Conservation (phyloP, 257 asterid genomes). For the Asclepias syriaca region DNA sequence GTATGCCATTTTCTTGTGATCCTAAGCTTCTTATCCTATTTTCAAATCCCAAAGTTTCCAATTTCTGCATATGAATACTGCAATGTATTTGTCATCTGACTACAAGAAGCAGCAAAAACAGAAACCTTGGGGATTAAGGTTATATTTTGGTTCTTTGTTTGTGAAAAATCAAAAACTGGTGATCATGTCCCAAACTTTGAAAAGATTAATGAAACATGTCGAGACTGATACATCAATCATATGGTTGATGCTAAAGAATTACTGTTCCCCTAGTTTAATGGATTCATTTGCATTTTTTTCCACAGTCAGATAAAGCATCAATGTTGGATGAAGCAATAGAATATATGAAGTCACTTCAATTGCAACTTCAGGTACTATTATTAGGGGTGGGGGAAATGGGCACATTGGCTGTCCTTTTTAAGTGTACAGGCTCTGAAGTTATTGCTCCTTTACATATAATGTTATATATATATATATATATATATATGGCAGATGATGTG, state of each 20-base stretch:
- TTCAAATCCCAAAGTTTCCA: neutral
- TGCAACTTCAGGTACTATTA: constrained; percentile 66
- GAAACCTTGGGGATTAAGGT: neutral
- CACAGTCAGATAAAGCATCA: constrained; percentile 84
- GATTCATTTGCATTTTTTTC: neutral
- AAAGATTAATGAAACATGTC: neutral
- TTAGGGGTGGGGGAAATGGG: too few species aligned
- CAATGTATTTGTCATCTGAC: neutral
- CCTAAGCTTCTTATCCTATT: neutral
- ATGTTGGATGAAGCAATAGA: constrained; percentile 87
- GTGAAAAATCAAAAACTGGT: neutral
- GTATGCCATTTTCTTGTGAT: constrained; percentile 21
- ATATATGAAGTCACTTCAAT: constrained; percentile 79
- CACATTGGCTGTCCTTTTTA: neutral
- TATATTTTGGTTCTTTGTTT: neutral
- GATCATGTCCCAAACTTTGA: neutral
- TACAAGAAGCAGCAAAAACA: neutral
- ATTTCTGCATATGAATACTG: neutral
- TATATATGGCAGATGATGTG: constrained; percentile 54
- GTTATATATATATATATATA: too few species aligned
- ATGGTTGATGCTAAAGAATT: neutral
- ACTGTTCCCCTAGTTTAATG: neutral
- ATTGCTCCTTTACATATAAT: constrained; percentile 2
- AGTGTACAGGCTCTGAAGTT: neutral
- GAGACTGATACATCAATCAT: neutral